Evolutionary conservation across 768 basidiomycete genomes (phyloP), one percentile per base, ranked within the genome.

Genomic region (Chalciporus sphaerocephalus): DNA sequence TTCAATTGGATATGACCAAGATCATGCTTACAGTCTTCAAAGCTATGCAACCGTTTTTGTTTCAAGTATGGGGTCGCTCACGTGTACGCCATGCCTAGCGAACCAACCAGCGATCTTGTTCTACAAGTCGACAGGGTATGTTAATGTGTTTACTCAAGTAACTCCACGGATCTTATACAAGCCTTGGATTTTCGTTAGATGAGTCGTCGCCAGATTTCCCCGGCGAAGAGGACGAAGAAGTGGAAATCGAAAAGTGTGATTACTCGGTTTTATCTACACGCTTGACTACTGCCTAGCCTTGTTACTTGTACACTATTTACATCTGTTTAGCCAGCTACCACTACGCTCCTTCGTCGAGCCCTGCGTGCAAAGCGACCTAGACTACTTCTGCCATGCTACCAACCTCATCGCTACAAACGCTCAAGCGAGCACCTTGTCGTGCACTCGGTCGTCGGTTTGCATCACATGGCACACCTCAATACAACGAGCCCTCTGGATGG

Each of bases 401-500:
- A 51, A 69, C 71, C 46, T 69, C 74, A 22, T 67, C 79, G 40
- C 60, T 78, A 54, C 81, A 81, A 28, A 48, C 40, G 18, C 48
- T 64, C 48, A 35, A 48, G 25, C 35, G 38, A 38, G 36, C 20
- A 15, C 52, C 62, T 30, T 48, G 54, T 38, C 55, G 69, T 24
- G 40, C 47, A n/a, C 45, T 58, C 6, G 51, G 46, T 42, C 73
- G 67, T 53, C 78, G 83, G 5, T 76, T 75, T 61, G 83, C 83
- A 22, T 88, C 87, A 11, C 84, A 86, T 56, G 86, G 80, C 42
- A 82, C 85, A 20, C 87, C 90, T 10, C 82, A 85, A 43, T 93
- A 83, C 67, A 93, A 96, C 61, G 89, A 92, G 52, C 92, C 92
- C 33, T 81, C 83, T 6, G 92, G 92, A 22, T 85, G 79, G 65